These are phyloP conservation scores for Sporisorium exsertum DNA, from an alignment of 1,284 basidiomycete genomes.

Conservation along the genomic window DNA sequence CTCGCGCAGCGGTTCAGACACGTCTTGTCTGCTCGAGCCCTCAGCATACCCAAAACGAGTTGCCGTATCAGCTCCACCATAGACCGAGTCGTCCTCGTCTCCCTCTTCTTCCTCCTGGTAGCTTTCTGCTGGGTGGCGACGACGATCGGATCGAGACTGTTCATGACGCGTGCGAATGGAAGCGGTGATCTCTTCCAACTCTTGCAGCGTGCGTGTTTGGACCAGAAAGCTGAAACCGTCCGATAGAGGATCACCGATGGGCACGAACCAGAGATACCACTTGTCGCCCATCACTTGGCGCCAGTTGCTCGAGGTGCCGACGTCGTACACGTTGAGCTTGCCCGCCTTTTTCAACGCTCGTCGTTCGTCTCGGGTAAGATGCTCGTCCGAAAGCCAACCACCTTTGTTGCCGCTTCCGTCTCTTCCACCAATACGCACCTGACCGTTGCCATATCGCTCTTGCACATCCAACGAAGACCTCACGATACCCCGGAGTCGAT, in stretches of 20 bases:
- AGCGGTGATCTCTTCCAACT: slow-evolving; percentile 52
- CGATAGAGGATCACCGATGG: slow-evolving; percentile 49
- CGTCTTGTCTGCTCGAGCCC: background rate
- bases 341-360: slow-evolving; percentile 52
- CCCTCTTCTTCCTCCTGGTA: slow-evolving; percentile 1
- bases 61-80: slow-evolving; percentile 12
- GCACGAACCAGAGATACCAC: slow-evolving; percentile 57
- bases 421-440: background rate
- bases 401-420: background rate
- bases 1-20: background rate
- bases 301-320: slow-evolving; percentile 56
- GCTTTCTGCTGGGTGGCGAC: background rate
- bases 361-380: slow-evolving; percentile 52
- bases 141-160: background rate
- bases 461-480: slow-evolving; percentile 12
- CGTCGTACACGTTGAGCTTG: slow-evolving; percentile 64
- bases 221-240: slow-evolving; percentile 52
- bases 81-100: slow-evolving; percentile 40
- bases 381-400: slow-evolving; percentile 53
- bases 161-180: slow-evolving; percentile 23
- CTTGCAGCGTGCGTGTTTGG: slow-evolving; percentile 35
- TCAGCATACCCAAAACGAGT: slow-evolving; percentile 30
- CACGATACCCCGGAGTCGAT: slow-evolving; percentile 30
- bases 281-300: slow-evolving; percentile 52
- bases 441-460: background rate